A percentile compares a stretch with the other conserved stretches of the same genome.
phyloP scores from a whole-genome alignment of 495 filamentous ascomycete species.

The Podospora pseudocomata region DNA sequence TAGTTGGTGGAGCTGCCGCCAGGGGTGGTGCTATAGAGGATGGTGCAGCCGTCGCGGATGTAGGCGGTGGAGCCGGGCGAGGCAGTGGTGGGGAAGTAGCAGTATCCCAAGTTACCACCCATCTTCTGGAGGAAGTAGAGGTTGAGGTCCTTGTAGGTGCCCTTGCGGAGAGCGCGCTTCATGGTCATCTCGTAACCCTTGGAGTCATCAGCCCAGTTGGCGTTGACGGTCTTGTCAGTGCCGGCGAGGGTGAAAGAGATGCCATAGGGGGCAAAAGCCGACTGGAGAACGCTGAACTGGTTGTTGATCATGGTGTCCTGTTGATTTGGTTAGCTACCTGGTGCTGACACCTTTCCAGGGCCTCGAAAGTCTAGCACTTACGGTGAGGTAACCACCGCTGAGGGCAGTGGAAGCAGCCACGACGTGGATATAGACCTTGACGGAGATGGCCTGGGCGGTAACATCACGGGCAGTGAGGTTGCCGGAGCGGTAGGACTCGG shows the following conservation, averaged over 20 bases:
- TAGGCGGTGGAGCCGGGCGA: constrained; percentile 36
- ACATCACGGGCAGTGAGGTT: constrained; percentile 2
- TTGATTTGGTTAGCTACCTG: not conserved
- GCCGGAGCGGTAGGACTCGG: constrained; percentile 6
- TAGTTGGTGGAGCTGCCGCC: constrained; percentile 49
- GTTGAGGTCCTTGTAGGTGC: constrained; percentile 59
- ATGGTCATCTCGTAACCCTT: constrained; percentile 47
- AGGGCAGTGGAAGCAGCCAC: constrained; percentile 44
- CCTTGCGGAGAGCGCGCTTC: constrained; percentile 58
- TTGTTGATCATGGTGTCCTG: constrained; percentile 35
- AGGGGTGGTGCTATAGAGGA: constrained; percentile 53
- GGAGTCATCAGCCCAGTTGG: constrained; percentile 50
- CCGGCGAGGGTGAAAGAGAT: constrained; percentile 52
- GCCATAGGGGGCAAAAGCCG: constrained; percentile 47
- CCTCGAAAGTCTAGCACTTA: constrained; percentile 19
- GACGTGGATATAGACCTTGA: constrained; percentile 63
- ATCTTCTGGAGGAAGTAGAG: constrained; percentile 59
- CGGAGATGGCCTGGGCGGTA: constrained; percentile 29
- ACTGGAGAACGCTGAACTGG: constrained; percentile 50
- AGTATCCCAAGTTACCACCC: constrained; percentile 54
- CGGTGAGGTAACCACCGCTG: constrained; percentile 51
- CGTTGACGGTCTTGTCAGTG: constrained; percentile 56
- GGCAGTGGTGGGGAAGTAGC: constrained; percentile 47
- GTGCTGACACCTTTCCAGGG: not conserved
- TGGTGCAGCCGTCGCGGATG: constrained; percentile 56